Base-by-base conservation (phyloP, 1,284 basidiomycete genomes). In the Flammula alnicola region DNA sequence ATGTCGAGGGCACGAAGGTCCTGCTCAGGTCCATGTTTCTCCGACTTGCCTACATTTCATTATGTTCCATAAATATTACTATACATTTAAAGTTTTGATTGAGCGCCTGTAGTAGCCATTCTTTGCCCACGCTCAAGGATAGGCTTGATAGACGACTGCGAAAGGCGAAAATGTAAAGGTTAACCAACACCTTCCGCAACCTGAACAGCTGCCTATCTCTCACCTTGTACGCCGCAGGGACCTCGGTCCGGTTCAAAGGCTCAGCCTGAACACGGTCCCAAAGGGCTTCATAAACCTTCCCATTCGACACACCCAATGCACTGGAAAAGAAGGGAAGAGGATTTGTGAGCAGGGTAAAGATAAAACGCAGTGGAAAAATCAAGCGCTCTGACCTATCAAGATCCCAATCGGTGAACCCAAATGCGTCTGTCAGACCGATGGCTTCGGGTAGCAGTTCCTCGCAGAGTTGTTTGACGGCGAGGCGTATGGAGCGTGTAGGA, bases 381-480 rank as follows among this genome's bases (percentile, higher is more conserved):
- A n/a, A n/a, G n/a, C n/a, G n/a, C n/a, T n/a, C 72, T n/a, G 39
- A 83, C 80, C 84, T 86, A 56, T 88, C 79, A 5, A 92, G 70
- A 46, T 90, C 83, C 86, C 86, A 92, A 60, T 93, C 88, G 0
- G 80, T 76, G 63, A 88, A 88, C 0, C 83, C 85, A 62, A 92
- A 91, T 1, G 85, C 83, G 61, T 93, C 90, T 11, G 78, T 83
- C 29, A 93, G 67, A 0, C 81, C 85, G 47, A 93, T 82, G 4
- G 78, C 79, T 54, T 93, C 78, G 0, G 86, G 84, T 2, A 91
- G 64, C 7, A 93, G 61, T 35, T 76, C 71, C 17, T 66, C 55
- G 68, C 84, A 81, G 1, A 80, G 56, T 2, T 63, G 44, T 23
- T 80, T 69, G 50, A 91, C 80, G 1, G 79, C 72, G 23, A 75